Evolutionary conservation across 768 basidiomycete genomes (phyloP), one percentile per base, ranked within the genome.

Genomic region (Nidularia pulvinata): DNA sequence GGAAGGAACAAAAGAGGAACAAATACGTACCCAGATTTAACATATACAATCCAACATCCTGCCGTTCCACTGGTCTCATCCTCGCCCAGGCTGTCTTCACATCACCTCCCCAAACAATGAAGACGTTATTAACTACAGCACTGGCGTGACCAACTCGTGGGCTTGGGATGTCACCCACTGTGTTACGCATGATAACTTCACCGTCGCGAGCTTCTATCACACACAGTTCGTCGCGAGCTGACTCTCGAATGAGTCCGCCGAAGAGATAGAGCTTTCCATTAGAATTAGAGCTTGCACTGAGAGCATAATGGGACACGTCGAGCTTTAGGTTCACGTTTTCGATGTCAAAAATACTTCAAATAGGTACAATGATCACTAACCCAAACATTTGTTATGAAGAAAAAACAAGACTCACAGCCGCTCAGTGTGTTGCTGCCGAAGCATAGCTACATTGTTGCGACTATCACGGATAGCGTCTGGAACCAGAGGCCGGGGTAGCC

Each of bases 91-190:
- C 87, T 11, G 86, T 84, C 72, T 93, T 95, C 3, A 95, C 98
- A 66, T 99, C 97, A 25, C 96, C 97, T 33, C 97, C 97, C 97
- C 97, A 99, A 3, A 98, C 89, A 55, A 98, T 91, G 55, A 99
- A 77, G 48, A 98, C 96, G 63, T 90, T 94, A 68, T 93, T 93
- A 53, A 98, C 94, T 48, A 98, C 84, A 6, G 96, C 96, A 68
- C 91, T 89, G 2, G 95, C 93, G 73, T 99, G 97, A 0, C 97
- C 96, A n/a, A 98, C 95, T 58, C 97, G 78, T 0, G 93, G 86
- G 11, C 85, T 84, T 1, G 97, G 97, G 6, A 91, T 74, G 61
- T 95, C 93, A 4, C 97, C 97, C 10, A 79, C 83, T 0, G 95
- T 97, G 66, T 95, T 91, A 33, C 98, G 74, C 9, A 94, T 78